Evolutionary conservation across 345 rosid genomes (phyloP), one percentile per base, ranked within the genome.

Genomic region (Tarenaya hassleriana): DNA sequence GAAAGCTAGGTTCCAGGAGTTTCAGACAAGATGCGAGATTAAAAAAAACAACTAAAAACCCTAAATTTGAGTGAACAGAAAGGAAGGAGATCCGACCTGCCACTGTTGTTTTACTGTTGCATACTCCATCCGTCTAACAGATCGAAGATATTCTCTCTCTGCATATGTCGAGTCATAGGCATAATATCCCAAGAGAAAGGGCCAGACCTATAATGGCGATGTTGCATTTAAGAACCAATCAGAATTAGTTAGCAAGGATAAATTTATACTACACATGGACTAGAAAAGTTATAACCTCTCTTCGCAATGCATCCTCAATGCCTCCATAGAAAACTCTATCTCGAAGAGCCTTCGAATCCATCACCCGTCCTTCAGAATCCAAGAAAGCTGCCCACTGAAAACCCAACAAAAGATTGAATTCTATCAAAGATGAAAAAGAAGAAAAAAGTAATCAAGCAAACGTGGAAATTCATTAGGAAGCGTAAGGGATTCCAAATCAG

Each of bases 261-360:
- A 60, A 55, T 47, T 10, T 20, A 47, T 8, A 37, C 41, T 47
- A 37, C 55, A 55, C 8, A 43, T 34, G 52, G 10, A 44, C 5
- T 0, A 20, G 34, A 70, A 61, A 59, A 43, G 63, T 72, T n/a
- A n/a, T 64, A 47, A 92, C 99, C 97, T 86, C 85, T 73, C 55
- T 88, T 41, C 95, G 80, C 60, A 80, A 64, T 49, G 61, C 27
- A 65, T 77, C 91, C 58, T 83, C 97, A 63, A 81, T 75, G 77
- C 94, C 97, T 50, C 99, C 99, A 63, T 85, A 83, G 75, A 88
- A 88, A 59, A 94, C 75, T 76, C 94, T 86, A 64, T 77, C 79
- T 62, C 81, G 75, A 50, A 86, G 74, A 46, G 87, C 85, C 60
- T 75, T 63, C 49, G 94, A 56, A 73, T 86, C 86, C 42, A 70